phyloP scores from a whole-genome alignment of 768 basidiomycete genomes.

The Leccinellum albellum region DNA sequence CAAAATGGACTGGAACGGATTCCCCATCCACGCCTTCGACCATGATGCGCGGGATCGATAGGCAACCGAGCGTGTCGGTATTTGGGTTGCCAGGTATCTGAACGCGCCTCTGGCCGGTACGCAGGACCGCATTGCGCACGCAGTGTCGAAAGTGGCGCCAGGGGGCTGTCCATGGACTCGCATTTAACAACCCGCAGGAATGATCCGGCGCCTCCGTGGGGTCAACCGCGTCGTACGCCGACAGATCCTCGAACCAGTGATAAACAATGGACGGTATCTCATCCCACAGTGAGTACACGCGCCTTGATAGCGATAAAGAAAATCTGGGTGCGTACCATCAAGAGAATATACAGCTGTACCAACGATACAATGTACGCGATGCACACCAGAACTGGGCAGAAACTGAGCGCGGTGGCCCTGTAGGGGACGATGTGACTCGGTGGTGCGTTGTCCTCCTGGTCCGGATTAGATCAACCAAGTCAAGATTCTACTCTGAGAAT shows the following conservation, averaged over 20 bases:
- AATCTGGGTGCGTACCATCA: constrained; percentile 15
- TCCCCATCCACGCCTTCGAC: constrained; percentile 14
- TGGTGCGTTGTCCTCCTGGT: constrained; percentile 1
- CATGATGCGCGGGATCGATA: constrained; percentile 13
- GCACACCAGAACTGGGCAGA: constrained; percentile 16
- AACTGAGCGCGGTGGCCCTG: constrained; percentile 14
- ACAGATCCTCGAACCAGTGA: constrained; percentile 21
- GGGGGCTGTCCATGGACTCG: constrained; percentile 4
- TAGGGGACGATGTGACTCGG: constrained; percentile 3
- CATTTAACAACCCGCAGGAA: neutral
- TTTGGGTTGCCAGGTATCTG: neutral
- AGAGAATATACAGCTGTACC: constrained; percentile 19
- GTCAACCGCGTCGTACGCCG: constrained; percentile 9
- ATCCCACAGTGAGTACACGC: neutral
- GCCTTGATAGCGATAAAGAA: neutral
- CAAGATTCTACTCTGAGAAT: too few species aligned
- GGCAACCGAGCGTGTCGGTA: neutral
- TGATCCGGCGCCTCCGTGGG: neutral
- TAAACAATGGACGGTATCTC: constrained; percentile 17
- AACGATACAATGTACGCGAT: constrained; percentile 14
- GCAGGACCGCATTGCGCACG: neutral
- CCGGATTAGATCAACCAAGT: too few species aligned
- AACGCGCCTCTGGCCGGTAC: neutral
- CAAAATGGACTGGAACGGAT: constrained; percentile 4
- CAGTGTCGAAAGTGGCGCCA: constrained; percentile 5